Evolutionary conservation across 352 stramenopile genomes (phyloP), one percentile per base, ranked within the genome.

Genomic region (Blastocystis sp.): DNA sequence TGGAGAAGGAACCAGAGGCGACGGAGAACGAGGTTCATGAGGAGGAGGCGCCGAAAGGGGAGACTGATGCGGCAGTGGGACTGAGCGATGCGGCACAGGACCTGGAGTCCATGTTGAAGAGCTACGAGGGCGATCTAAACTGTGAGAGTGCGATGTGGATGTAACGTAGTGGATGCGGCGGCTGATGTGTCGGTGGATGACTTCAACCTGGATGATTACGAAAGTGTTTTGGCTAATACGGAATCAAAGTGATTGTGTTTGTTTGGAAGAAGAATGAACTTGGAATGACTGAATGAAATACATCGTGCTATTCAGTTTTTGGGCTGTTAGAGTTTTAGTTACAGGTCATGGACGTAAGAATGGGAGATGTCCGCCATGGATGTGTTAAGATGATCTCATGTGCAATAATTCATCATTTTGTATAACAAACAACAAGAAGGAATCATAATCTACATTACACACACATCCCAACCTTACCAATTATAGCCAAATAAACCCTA

Each of bases 191-290:
- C 38, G 48, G 49, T 36, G 4, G 44, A 63, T 24, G 69, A 79
- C 42, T 79, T 79, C 46, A 63, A 79, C 61, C 42, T 79, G 6
- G 69, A 79, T n/a, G 69, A 79, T 9, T 79, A 79, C 38, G 69
- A 79, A 42, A 79, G 16, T 40, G 69, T 42, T 38, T 29, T 79
- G n/a, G 53, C 4, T 27, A 29, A 79, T 21, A 51, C 11, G 27
- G 36, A 38, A 78, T 36, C 3, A 4, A 36, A 42, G 42, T 36
- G 21, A n/a, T 69, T 21, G n/a, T 78, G 65, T 78, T 78, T 78
- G 36, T 78, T 78, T 1, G 8, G 27, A 14, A 78, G 21, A 59
- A 59, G 34, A 72, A 21, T 48, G 14, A 72, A 72, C 2, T 51
- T 46, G 36, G 34, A 1, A 72, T 72, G 24, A 48, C 18, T 42